Conservation (phyloP, 2,329 filamentous ascomycete species). For the Colletotrichum musicola region DNA sequence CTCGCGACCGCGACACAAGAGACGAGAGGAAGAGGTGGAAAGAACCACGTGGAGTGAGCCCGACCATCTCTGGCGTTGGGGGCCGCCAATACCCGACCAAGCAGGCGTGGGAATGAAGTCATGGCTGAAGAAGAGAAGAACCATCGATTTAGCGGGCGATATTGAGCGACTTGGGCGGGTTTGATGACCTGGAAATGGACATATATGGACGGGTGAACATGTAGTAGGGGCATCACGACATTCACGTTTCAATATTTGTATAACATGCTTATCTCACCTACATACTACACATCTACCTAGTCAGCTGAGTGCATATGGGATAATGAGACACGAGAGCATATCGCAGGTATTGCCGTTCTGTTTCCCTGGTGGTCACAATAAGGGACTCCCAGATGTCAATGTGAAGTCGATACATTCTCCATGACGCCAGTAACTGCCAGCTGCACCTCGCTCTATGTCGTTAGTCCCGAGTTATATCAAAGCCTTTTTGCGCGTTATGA, state of each 20-base stretch:
- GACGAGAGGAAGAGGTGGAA: conserved; percentile 40
- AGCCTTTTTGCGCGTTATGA: neutral
- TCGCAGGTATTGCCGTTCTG: neutral
- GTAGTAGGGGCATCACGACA: neutral
- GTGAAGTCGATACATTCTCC: neutral
- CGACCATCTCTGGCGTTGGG: conserved; percentile 38
- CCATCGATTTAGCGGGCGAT: conserved; percentile 10
- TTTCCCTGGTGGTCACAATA: neutral
- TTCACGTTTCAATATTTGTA: conserved; percentile 19
- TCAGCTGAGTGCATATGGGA: conserved; percentile 11
- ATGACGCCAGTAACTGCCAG: neutral
- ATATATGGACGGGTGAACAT: neutral
- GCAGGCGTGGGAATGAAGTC: conserved; percentile 34
- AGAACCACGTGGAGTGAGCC: conserved; percentile 29
- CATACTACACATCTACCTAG: neutral
- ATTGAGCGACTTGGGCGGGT: conserved; percentile 15
- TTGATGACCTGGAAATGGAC: neutral
- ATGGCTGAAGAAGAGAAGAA: neutral
- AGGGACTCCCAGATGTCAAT: neutral
- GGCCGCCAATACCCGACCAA: conserved; percentile 39
- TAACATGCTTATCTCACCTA: conserved; percentile 10
- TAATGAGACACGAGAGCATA: conserved; percentile 12
- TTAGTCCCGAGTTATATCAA: neutral
- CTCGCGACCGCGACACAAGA: conserved; percentile 35
- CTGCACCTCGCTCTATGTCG: neutral